Base-by-base conservation (phyloP, 768 basidiomycete genomes). In the Auricularia sp. region DNA sequence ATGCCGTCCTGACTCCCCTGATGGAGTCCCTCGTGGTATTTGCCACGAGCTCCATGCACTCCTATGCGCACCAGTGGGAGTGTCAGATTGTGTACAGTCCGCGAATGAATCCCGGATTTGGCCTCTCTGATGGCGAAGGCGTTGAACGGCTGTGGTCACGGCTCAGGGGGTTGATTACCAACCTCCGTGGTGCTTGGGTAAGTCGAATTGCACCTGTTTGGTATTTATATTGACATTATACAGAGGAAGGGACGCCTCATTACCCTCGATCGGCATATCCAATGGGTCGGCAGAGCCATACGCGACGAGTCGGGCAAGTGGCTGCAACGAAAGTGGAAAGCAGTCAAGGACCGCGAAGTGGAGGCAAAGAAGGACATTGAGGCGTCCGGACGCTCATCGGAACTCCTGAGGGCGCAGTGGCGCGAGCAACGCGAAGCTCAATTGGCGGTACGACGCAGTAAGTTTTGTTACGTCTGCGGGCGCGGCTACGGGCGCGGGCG, bases 251-350 rank as follows among this genome's bases (percentile, higher is more conserved):
- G 69, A 1, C 70, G 73, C 1, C 68, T 77, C 0, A 78, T 75
- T 73, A 58, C 77, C 0, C 66, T 79, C 11, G 76, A 79, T 61
- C 69, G 71, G 2, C 75, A 76, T 18, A 70, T 71, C 0, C 59
- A 62, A 0, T 68, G 67, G 1, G 72, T 79, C 21, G 73, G 70
- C 0, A 12, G 33, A 0, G 73, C 75, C 10, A 64, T 72, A 3
- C 65, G 66, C 2, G 67, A 70, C 16, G 72, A 74, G 12, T 71
- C 79, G 3, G 76, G 78, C 0, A 65, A 68, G 2, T 80, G 76
- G 76, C 67, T 78, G 4, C 64, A 64, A 0, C 67, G 70, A 0
- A 66, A 70, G 2, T 67, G 72, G 5, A 47, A 36, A 0, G 64
- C 65, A 12, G 71, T 74, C 0, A 29, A 60, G 7, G 64, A 16